phyloP scores from a whole-genome alignment of 2,329 filamentous ascomycete species.

The Chaetomium globosum region DNA sequence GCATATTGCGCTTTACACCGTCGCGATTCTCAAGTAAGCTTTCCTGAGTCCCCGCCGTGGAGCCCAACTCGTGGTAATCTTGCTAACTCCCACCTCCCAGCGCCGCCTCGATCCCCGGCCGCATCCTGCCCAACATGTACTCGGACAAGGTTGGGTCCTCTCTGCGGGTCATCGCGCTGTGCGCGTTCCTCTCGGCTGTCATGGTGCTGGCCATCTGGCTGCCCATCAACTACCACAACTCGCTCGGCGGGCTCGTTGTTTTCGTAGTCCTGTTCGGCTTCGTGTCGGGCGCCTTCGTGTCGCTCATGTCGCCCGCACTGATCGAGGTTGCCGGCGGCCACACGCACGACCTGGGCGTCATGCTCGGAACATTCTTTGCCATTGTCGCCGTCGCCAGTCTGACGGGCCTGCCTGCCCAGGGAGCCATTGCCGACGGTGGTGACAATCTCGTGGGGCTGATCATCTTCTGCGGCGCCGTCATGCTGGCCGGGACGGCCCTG shows the following conservation, averaged over 20 bases:
- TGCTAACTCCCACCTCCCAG: not conserved
- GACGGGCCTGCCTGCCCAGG: slow-evolving; percentile 13
- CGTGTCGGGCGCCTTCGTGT: slow-evolving; percentile 12
- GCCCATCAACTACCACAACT: slow-evolving; percentile 6
- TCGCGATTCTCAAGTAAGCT: slow-evolving; percentile 14
- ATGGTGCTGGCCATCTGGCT: slow-evolving; percentile 9
- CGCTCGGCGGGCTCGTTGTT: slow-evolving; percentile 1
- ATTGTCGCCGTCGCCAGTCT: slow-evolving; percentile 13
- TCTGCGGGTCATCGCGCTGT: not conserved
- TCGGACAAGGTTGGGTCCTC: slow-evolving; percentile 15
- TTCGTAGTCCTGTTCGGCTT: slow-evolving; percentile 10
- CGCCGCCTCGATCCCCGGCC: slow-evolving; percentile 13
- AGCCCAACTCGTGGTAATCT: not conserved
- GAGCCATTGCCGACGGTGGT: not conserved
- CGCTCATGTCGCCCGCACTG: slow-evolving; percentile 17
- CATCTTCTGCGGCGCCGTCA: slow-evolving; percentile 10
- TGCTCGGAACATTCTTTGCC: slow-evolving; percentile 8
- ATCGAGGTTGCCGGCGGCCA: slow-evolving; percentile 15
- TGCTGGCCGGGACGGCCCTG: slow-evolving; percentile 10
- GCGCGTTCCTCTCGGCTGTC: slow-evolving; percentile 2
- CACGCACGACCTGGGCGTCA: slow-evolving; percentile 2
- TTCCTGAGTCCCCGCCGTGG: not conserved
- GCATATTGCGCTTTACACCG: slow-evolving; percentile 6
- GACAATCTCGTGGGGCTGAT: not conserved
- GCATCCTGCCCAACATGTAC: slow-evolving; percentile 20